phyloP scores from a whole-genome alignment of 1,284 basidiomycete genomes.

The Sanghuangporus weigelae region DNA sequence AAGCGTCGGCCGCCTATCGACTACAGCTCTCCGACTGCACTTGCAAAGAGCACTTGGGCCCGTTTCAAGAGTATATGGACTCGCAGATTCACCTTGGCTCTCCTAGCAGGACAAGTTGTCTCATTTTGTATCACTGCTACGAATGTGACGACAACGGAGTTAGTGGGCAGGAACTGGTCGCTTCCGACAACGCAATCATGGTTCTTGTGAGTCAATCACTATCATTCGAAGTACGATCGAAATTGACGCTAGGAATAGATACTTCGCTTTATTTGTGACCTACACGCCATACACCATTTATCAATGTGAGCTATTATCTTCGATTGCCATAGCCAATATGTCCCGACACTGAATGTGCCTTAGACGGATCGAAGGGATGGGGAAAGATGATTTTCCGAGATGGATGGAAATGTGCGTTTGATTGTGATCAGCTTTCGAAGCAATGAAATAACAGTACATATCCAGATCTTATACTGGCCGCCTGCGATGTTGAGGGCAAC shows the following conservation, averaged over 20 bases:
- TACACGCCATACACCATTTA: constrained; percentile 89
- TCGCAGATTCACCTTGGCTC: constrained; percentile 56
- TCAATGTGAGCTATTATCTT: constrained; percentile 43
- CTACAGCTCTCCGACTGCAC: constrained; percentile 51
- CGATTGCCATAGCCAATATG: background rate
- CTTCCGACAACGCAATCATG: constrained; percentile 77
- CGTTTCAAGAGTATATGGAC: constrained; percentile 75
- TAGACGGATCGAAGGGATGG: constrained; percentile 80
- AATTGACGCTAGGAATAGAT: constrained; percentile 39
- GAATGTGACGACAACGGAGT: constrained; percentile 76
- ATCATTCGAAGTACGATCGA: background rate
- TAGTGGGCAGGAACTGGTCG: constrained; percentile 63
- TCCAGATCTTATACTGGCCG: constrained; percentile 71
- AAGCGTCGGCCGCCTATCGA: constrained; percentile 46
- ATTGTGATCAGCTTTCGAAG: background rate
- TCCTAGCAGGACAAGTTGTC: constrained; percentile 76
- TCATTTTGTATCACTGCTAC: constrained; percentile 84
- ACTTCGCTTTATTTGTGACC: constrained; percentile 66
- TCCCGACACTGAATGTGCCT: background rate
- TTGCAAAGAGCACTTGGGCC: constrained; percentile 43
- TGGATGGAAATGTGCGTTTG: constrained; percentile 76
- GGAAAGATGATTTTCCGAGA: constrained; percentile 61
- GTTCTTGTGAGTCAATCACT: constrained; percentile 55
- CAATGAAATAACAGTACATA: background rate
- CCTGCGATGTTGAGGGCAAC: constrained; percentile 81